These are phyloP conservation scores for Trichophyton benhamiae DNA, from an alignment of 2,329 filamentous ascomycete genomes.

Conservation along the genomic window DNA sequence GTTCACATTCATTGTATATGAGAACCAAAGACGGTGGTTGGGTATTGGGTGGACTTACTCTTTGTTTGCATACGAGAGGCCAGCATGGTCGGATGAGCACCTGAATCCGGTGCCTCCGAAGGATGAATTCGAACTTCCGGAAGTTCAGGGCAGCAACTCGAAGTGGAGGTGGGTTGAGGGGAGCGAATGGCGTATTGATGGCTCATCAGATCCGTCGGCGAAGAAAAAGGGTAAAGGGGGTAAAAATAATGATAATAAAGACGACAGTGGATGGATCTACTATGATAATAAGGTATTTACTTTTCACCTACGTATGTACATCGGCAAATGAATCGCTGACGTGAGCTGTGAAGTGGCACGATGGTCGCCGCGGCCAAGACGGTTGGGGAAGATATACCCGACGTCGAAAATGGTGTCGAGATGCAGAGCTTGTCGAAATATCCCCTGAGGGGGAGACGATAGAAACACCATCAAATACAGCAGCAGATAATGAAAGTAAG, in stretches of 20 bases:
- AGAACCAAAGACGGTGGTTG: constrained; percentile 92
- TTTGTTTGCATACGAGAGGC: constrained; percentile 78
- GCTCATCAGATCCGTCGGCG: constrained; percentile 32
- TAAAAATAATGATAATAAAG: constrained; percentile 40
- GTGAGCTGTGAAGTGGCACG: constrained; percentile 57
- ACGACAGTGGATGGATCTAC: constrained; percentile 80
- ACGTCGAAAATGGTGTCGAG: constrained; percentile 87
- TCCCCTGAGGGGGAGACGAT: constrained; percentile 15
- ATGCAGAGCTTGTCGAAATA: constrained; percentile 84
- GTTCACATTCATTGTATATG: constrained; percentile 92
- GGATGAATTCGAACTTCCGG: constrained; percentile 57
- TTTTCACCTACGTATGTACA: neutral
- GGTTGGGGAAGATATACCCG: constrained; percentile 93
- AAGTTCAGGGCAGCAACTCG: constrained; percentile 51
- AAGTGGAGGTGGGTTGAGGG: constrained; percentile 74
- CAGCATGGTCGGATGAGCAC: constrained; percentile 92
- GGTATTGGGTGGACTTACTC: constrained; percentile 90
- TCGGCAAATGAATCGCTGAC: neutral
- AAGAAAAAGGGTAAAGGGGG: constrained; percentile 36
- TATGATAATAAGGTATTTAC: constrained; percentile 79
- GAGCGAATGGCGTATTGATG: constrained; percentile 78
- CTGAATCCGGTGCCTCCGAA: constrained; percentile 66
- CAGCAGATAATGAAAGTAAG: constrained; percentile 11
- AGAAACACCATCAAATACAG: constrained; percentile 23
- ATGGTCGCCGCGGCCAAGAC: constrained; percentile 69